Evolutionary conservation across 2,329 filamentous ascomycete species (phyloP).

Genomic region (Trichoderma sp.): DNA sequence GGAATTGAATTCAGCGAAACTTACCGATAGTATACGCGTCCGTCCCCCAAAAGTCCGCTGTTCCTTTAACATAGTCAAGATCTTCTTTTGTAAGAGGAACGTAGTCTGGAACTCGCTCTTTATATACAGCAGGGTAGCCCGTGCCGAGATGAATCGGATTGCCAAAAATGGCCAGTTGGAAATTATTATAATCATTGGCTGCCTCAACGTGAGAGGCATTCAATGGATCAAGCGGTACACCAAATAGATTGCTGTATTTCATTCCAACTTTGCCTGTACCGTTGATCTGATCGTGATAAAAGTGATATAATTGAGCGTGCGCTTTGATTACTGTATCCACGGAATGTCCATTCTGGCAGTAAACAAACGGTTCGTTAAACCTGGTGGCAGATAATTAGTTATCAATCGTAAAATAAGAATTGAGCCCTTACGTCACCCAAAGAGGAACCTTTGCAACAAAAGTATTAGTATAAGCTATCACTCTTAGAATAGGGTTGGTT

Average conservation of each 20-base stretch:
- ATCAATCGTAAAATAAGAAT: background rate
- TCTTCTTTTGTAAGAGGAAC: slow-evolving; percentile 41
- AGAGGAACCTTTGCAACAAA: background rate
- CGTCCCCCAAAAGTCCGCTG: background rate
- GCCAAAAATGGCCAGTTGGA: slow-evolving; percentile 52
- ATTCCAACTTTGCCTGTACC: slow-evolving; percentile 48
- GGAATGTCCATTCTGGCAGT: slow-evolving; percentile 42
- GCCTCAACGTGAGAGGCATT: slow-evolving; percentile 48
- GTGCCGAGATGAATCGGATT: slow-evolving; percentile 55
- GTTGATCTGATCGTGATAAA: slow-evolving; percentile 56
- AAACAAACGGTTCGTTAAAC: slow-evolving; percentile 54
- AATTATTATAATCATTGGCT: slow-evolving; percentile 49
- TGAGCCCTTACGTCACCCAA: background rate
- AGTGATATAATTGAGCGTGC: slow-evolving; percentile 53
- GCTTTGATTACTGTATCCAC: slow-evolving; percentile 48
- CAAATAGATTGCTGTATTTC: slow-evolving; percentile 55
- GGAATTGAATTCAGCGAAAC: background rate
- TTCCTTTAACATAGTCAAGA: background rate
- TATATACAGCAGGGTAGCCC: slow-evolving; percentile 52
- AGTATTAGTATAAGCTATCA: background rate
- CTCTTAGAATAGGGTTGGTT: slow-evolving; percentile 21
- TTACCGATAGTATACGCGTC: background rate
- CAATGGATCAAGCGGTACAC: slow-evolving; percentile 46
- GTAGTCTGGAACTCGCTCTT: slow-evolving; percentile 48
- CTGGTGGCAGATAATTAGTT: slow-evolving; percentile 47